phyloP scores from a whole-genome alignment of 352 stramenopile genomes.

The Pythium scleroteichum region DNA sequence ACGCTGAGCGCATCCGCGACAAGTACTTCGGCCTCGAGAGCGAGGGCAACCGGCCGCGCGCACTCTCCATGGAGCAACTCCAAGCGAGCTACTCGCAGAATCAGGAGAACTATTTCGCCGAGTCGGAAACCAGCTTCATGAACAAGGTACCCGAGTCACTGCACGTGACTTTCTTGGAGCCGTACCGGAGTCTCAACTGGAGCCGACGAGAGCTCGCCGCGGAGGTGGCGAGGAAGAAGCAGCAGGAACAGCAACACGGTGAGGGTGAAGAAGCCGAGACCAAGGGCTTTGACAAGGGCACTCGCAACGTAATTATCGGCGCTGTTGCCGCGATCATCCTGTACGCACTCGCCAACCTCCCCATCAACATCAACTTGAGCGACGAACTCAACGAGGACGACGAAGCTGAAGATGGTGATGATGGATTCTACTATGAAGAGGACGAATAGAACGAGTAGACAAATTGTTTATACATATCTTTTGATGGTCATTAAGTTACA shows the following conservation, averaged over 20 bases:
- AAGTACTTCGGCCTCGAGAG: constrained; percentile 58
- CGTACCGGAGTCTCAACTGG: constrained; percentile 85
- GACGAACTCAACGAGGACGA: constrained; percentile 44
- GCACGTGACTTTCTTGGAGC: constrained; percentile 71
- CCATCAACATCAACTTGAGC: constrained; percentile 60
- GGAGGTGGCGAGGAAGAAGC: constrained; percentile 57
- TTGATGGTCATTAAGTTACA: constrained; percentile 32
- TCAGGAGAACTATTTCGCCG: constrained; percentile 67
- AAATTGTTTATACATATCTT: constrained; percentile 12
- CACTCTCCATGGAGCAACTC: constrained; percentile 30
- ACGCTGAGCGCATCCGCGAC: constrained; percentile 73
- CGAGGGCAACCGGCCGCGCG: constrained; percentile 36
- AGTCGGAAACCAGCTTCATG: constrained; percentile 60
- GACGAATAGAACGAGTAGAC: constrained; percentile 16
- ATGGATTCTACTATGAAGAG: constrained; percentile 34
- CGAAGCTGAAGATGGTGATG: constrained; percentile 38
- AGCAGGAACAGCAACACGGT: constrained; percentile 27
- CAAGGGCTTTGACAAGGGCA: constrained; percentile 65
- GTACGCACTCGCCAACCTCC: constrained; percentile 70
- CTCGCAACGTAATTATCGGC: constrained; percentile 81
- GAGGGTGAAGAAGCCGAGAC: constrained; percentile 1
- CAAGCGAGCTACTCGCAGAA: constrained; percentile 64
- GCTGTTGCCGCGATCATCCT: constrained; percentile 66
- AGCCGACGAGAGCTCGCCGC: constrained; percentile 64
- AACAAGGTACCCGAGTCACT: constrained; percentile 57